These are phyloP conservation scores for Debaryomyces subglobosus DNA, from an alignment of 1,139 yeast species.

Conservation along the genomic window DNA sequence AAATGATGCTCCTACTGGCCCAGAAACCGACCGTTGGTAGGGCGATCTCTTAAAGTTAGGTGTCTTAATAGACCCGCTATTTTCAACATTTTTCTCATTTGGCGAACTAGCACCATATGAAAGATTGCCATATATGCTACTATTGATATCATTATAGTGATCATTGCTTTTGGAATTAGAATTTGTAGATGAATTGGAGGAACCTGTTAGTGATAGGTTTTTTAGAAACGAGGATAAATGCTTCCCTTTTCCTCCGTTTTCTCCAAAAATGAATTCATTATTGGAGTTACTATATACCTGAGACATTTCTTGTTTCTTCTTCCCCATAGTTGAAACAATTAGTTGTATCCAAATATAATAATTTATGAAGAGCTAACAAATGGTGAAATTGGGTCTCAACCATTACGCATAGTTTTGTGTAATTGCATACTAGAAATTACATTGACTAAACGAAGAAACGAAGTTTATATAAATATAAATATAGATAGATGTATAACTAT, in stretches of 20 bases:
- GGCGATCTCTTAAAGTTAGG: conserved; percentile 14
- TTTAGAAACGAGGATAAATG: conserved; percentile 61
- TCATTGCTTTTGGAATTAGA: conserved; percentile 16
- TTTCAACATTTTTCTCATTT: conserved; percentile 7
- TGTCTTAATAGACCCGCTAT: conserved; percentile 12
- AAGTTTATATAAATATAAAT: conserved; percentile 4
- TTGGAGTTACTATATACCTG: conserved; percentile 52
- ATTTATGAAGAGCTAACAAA: neutral
- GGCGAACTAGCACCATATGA: conserved; percentile 12
- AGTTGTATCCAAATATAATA: neutral
- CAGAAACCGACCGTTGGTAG: conserved; percentile 25
- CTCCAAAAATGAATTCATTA: conserved; percentile 69
- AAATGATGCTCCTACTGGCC: conserved; percentile 19
- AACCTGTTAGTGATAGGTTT: conserved; percentile 44
- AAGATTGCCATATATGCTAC: conserved; percentile 46
- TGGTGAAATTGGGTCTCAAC: neutral
- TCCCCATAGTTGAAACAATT: conserved; percentile 33
- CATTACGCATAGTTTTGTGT: conserved; percentile 4
- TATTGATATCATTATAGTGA: conserved; percentile 33
- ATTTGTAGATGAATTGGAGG: conserved; percentile 15
- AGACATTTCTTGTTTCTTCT: conserved; percentile 59
- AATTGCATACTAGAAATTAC: neutral
- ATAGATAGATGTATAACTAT: conserved; percentile 2
- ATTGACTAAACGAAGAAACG: neutral
- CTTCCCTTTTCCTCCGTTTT: conserved; percentile 68